Conservation (phyloP, 2,329 filamentous ascomycete species). For the Chaetomiaceae sp. region DNA sequence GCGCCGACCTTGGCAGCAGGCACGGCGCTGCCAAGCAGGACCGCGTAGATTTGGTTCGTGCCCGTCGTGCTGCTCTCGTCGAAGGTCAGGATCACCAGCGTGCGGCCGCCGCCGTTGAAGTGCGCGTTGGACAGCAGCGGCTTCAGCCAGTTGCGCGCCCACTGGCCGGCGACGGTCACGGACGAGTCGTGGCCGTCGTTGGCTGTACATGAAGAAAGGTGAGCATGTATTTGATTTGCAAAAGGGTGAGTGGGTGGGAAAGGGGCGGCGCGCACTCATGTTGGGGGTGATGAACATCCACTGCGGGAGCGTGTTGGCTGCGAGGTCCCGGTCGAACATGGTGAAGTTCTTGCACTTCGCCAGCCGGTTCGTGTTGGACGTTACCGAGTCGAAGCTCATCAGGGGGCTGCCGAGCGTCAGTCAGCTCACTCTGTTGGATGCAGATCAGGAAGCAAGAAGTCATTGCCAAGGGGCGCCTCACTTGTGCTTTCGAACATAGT, state of each 20-base stretch:
- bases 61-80: background rate
- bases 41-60: background rate
- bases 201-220: background rate
- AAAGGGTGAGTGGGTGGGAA: background rate
- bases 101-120: background rate
- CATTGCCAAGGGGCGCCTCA: background rate
- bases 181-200: background rate
- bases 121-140: background rate
- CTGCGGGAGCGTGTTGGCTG: background rate
- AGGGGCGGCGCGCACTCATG: background rate
- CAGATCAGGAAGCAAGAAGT: background rate
- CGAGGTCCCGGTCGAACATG: background rate
- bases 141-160: background rate
- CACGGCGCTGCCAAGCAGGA: background rate
- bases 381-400: background rate
- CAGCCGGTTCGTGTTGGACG: background rate
- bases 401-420: background rate
- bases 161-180: background rate
- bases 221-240: background rate
- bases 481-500: conserved; percentile 1
- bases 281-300: conserved; percentile 2
- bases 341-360: background rate
- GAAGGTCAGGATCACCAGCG: background rate
- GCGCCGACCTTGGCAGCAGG: background rate
- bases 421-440: background rate